These are phyloP conservation scores for Verticillium longisporum DNA, from an alignment of 2,329 filamentous ascomycete genomes.

Conservation along the genomic window DNA sequence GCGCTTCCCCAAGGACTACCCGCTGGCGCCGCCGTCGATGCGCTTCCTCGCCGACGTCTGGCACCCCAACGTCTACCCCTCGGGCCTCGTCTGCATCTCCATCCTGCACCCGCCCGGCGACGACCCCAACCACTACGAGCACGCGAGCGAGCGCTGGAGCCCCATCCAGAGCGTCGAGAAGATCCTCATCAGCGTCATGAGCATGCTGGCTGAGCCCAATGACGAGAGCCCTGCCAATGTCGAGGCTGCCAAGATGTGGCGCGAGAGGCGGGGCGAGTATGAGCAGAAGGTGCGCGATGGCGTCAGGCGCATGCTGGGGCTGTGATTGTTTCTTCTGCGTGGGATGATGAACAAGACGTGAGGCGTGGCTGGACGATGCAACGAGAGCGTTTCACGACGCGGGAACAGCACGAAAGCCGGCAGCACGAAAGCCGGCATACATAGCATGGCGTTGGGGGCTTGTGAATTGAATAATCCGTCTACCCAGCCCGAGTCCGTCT, in stretches of 20 bases:
- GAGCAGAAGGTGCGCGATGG: conserved; percentile 79
- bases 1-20: conserved; percentile 93
- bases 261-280: conserved; percentile 76
- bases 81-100: conserved; percentile 93
- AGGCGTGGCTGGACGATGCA: background rate
- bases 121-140: conserved; percentile 97
- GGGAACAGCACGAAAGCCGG: too few relatives aligned
- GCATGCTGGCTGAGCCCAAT: conserved; percentile 95
- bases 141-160: conserved; percentile 90
- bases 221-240: conserved; percentile 96
- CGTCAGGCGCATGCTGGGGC: conserved; percentile 70
- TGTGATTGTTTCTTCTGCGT: conserved; percentile 33
- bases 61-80: conserved; percentile 89
- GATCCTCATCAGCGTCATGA: conserved; percentile 95
- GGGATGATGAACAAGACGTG: too few relatives aligned
- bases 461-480: conserved; percentile 3
- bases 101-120: conserved; percentile 95
- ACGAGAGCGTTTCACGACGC: background rate
- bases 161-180: conserved; percentile 97
- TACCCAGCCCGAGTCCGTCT: background rate
- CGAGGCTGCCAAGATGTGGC: conserved; percentile 94
- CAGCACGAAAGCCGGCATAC: background rate
- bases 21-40: conserved; percentile 93
- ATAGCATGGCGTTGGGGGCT: conserved; percentile 10
- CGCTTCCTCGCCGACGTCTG: conserved; percentile 90